Conservation (phyloP, 768 basidiomycete genomes). For the Austroboletus eburneus region DNA sequence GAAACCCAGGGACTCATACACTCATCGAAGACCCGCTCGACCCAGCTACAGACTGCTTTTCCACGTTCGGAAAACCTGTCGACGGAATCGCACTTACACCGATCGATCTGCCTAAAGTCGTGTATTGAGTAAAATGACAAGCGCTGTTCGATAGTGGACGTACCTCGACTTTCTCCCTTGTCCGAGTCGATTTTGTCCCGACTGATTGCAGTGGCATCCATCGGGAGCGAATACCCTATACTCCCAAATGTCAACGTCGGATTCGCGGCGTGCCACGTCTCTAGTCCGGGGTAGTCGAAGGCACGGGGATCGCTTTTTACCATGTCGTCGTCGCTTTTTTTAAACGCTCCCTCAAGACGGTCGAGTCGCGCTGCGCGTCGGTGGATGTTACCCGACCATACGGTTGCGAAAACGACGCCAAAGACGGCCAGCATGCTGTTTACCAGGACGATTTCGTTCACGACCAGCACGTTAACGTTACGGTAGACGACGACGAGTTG, state of each 20-base stretch:
- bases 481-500: constrained; percentile 30
- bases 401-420: constrained; percentile 32
- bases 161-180: constrained; percentile 2
- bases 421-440: constrained; percentile 31
- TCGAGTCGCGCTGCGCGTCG: background rate
- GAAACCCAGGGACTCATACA: background rate
- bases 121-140: background rate
- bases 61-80: background rate
- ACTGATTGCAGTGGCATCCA: background rate
- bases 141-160: too few relatives aligned
- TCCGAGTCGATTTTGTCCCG: background rate
- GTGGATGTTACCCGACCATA: constrained; percentile 23
- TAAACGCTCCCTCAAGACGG: background rate
- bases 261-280: constrained; percentile 17
- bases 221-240: background rate
- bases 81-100: background rate
- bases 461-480: constrained; percentile 13
- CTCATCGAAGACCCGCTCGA: background rate
- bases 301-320: background rate
- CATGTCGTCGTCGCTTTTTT: background rate
- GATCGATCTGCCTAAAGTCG: background rate
- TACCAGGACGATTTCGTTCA: constrained; percentile 27
- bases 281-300: constrained; percentile 13
- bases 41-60: background rate
- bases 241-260: constrained; percentile 7